Evolutionary conservation across 352 stramenopile species (phyloP), one percentile per base, ranked within the genome.

Genomic region (Globisporangium irregulare): DNA sequence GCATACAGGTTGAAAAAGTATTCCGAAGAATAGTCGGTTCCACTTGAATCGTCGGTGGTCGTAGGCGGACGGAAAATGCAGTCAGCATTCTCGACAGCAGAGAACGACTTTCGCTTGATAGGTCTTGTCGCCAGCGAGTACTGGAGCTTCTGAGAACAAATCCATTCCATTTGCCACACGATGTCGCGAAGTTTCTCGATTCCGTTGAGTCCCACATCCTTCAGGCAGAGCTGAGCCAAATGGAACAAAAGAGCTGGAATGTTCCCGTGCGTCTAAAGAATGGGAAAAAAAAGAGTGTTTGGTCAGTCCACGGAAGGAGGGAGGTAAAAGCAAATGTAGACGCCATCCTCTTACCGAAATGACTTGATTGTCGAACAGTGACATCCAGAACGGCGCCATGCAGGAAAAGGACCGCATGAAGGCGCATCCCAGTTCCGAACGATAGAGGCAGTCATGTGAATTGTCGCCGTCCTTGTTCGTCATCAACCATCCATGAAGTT

Each of bases 1-100:
- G 86, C 81, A 51, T 90, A 92, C 50, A 92, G 54, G 54, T 89
- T 91, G 71, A 85, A 94, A 22, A 86, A 84, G 59, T 84, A 89
- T 38, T 91, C 83, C 0, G 80, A 64, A 15, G 70, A 57, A 38
- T 24, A 3, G 8, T 69, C 71, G 2, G 64, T 27, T 73, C 46
- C 3, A 53, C 71, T 10, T 51, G 64, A 0, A 29, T 67, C 66
- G 66, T 78, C 34, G 36, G 64, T 18, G 69, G 67, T 10, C 70
- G 71, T 15, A 69, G 77, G 50, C 61, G 79, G 38, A 56, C 56
- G 22, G 70, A 72, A 68, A n/a, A 72, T 68, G 58, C 67, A 72
- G 54, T 68, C 76, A 29, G 81, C 76, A 18, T 76, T 69, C 63
- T 88, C 78, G 3, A 66, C 65, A 4, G 58, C 64, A 38, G 72